Evolutionary conservation across 1,284 basidiomycete genomes (phyloP).

Genomic region (Cystobasidiaceae sp.): DNA sequence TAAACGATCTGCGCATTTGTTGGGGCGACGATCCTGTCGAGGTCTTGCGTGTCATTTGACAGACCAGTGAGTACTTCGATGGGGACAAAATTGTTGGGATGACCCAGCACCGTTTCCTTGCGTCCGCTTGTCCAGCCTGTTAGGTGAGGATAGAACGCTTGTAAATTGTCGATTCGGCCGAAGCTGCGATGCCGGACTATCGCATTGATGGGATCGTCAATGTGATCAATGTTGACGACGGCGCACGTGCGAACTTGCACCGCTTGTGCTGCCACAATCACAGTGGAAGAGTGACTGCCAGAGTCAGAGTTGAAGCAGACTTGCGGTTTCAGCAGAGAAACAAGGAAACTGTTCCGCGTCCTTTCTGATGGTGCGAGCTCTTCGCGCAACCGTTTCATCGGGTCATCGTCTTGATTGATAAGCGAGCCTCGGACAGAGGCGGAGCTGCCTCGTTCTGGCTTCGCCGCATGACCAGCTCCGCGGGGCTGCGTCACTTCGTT

Average conservation of each 20-base stretch:
- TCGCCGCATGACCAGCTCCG: background rate
- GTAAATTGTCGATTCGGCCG: constrained; percentile 68
- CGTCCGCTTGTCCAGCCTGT: constrained; percentile 24
- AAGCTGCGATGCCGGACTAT: constrained; percentile 80
- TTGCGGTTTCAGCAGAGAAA: constrained; percentile 84
- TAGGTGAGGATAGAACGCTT: constrained; percentile 71
- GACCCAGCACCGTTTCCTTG: constrained; percentile 49
- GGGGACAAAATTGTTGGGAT: constrained; percentile 60
- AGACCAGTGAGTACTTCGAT: constrained; percentile 82
- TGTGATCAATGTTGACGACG: constrained; percentile 72
- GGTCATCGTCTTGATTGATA: constrained; percentile 34
- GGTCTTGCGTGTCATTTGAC: constrained; percentile 70
- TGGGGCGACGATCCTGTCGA: constrained; percentile 84
- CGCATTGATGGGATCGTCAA: constrained; percentile 77
- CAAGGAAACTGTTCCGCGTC: constrained; percentile 63
- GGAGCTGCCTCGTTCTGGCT: too few relatives aligned
- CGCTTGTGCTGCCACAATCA: constrained; percentile 75
- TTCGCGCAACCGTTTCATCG: constrained; percentile 37
- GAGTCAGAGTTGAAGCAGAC: constrained; percentile 69
- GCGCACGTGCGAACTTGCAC: constrained; percentile 74
- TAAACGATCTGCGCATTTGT: constrained; percentile 80
- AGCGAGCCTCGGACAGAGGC: background rate
- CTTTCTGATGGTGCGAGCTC: constrained; percentile 49
- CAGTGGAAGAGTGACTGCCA: constrained; percentile 56
- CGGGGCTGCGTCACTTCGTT: constrained; percentile 35